phyloP scores from a whole-genome alignment of 441 rosid species.

The Brassica hybrid region DNA sequence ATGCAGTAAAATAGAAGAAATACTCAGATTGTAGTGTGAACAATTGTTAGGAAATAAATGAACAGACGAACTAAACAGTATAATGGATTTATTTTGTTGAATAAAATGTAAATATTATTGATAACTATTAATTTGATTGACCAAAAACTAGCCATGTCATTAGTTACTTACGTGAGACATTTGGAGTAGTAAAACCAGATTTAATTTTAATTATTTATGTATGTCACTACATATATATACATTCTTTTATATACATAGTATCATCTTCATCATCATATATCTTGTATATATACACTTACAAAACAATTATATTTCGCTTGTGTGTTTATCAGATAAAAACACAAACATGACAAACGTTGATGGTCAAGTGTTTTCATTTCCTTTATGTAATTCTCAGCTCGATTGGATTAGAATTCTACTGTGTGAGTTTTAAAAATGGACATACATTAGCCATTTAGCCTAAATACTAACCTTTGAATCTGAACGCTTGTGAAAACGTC shows the following conservation, averaged over 20 bases:
- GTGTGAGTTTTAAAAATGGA: neutral
- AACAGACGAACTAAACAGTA: neutral
- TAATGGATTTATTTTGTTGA: neutral
- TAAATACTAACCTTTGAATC: neutral
- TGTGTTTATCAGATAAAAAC: neutral
- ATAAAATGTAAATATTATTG: neutral
- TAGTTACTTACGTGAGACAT: neutral
- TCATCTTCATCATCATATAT: neutral
- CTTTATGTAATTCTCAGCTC: neutral
- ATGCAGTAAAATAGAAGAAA: neutral
- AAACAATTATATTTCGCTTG: neutral
- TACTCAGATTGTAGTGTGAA: neutral
- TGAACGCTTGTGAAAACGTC: slow-evolving; percentile 10
- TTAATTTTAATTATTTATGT: neutral
- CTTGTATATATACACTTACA: neutral
- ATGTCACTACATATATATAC: neutral
- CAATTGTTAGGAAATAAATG: neutral
- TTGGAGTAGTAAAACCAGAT: neutral
- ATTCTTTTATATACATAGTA: neutral
- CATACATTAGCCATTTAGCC: neutral
- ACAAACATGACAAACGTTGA: neutral
- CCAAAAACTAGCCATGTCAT: neutral
- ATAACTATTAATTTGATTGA: neutral
- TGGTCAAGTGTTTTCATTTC: neutral
- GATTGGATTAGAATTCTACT: neutral